Conservation (phyloP, 2,329 filamentous ascomycete genomes). For the Colletotrichum lupini region DNA sequence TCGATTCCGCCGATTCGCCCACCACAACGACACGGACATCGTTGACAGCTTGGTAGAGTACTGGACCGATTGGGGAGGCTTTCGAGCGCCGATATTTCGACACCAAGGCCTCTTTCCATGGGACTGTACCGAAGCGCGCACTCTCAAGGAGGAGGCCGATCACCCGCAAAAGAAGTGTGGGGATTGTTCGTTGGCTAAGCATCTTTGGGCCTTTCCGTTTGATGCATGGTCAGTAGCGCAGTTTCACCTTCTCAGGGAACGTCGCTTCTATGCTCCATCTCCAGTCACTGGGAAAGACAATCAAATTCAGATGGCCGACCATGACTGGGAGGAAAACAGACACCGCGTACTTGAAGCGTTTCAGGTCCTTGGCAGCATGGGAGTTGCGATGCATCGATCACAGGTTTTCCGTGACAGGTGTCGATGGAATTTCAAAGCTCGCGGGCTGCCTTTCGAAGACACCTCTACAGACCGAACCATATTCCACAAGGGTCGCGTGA, state of each 20-base stretch:
- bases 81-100: background rate
- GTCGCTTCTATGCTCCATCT: background rate
- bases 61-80: background rate
- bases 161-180: background rate
- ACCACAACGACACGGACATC: background rate
- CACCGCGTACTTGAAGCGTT: background rate
- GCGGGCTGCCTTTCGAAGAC: background rate
- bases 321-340: background rate
- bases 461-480: no score
- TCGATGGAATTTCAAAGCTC: background rate
- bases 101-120: background rate
- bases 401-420: background rate
- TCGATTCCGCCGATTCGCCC: background rate
- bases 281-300: background rate
- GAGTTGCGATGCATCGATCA: background rate
- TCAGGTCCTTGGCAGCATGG: background rate
- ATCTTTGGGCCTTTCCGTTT: background rate
- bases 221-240: background rate
- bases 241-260: background rate
- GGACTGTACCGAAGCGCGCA: background rate
- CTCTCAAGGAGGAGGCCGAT: background rate
- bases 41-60: background rate
- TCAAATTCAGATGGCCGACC: accelerated
- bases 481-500: no score
- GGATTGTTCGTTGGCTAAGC: background rate